Conservation (phyloP, 345 rosid species). For the Lepidium didymum region DNA sequence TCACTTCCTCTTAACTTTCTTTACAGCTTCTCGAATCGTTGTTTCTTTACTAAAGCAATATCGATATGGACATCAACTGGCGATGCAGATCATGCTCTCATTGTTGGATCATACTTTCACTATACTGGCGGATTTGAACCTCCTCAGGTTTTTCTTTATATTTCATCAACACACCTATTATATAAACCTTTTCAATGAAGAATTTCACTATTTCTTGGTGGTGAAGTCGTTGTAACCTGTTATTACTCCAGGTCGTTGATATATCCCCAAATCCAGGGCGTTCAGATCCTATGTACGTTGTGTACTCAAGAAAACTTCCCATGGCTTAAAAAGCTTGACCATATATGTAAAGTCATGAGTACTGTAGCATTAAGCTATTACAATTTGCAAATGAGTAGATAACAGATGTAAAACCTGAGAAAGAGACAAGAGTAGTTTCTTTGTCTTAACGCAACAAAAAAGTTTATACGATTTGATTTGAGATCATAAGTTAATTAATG, state of each 20-base stretch:
- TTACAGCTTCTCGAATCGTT: constrained; percentile 77
- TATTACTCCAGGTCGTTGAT: constrained; percentile 64
- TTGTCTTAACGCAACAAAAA: neutral
- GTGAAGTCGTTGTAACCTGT: constrained; percentile 2
- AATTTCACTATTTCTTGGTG: neutral
- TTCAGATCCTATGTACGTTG: constrained; percentile 79
- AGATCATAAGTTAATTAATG: too few relatives aligned
- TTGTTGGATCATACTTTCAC: constrained; percentile 85
- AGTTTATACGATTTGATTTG: too few relatives aligned
- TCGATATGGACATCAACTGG: constrained; percentile 93
- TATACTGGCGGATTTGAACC: constrained; percentile 87
- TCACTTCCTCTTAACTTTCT: neutral
- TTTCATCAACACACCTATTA: neutral
- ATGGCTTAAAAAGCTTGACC: constrained; percentile 29
- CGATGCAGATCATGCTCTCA: constrained; percentile 74
- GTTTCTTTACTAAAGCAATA: constrained; percentile 89
- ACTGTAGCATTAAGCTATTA: neutral
- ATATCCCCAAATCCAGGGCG: constrained; percentile 87
- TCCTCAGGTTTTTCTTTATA: constrained; percentile 51
- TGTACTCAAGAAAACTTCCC: constrained; percentile 61
- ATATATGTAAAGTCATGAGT: neutral
- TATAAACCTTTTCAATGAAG: neutral
- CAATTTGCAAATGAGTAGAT: neutral
- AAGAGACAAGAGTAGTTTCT: neutral
- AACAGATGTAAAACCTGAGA: neutral